phyloP scores from a whole-genome alignment of 2,329 filamentous ascomycete species.

The Fusarium caatingaense region DNA sequence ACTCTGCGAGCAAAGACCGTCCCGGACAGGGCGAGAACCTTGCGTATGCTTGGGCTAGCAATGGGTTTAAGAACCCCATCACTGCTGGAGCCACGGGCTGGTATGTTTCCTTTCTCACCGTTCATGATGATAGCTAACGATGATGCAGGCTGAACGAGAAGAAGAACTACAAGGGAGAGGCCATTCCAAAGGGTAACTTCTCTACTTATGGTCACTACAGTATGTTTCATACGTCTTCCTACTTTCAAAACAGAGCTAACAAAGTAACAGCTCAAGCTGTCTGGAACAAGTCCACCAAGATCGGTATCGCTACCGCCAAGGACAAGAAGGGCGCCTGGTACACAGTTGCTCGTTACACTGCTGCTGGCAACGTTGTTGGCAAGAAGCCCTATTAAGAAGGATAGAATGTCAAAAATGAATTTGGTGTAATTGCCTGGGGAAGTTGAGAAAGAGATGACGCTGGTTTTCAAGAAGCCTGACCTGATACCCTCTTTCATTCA shows the following conservation, averaged over 20 bases:
- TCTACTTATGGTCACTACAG: constrained; percentile 47
- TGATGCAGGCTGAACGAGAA: constrained; percentile 29
- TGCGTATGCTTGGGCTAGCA: constrained; percentile 33
- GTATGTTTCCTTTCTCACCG: not conserved
- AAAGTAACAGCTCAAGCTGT: constrained; percentile 43
- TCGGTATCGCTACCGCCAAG: constrained; percentile 48
- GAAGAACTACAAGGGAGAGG: constrained; percentile 34
- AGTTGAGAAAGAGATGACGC: not conserved
- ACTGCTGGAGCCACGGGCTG: constrained; percentile 30
- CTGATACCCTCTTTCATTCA: constrained; percentile 27
- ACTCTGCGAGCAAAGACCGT: constrained; percentile 17
- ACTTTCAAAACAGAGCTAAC: not conserved
- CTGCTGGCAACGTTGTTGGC: constrained; percentile 49
- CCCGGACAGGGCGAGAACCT: constrained; percentile 41
- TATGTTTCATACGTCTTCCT: not conserved
- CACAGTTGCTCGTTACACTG: constrained; percentile 51
- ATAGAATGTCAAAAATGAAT: fast-evolving
- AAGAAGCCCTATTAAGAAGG: constrained; percentile 44
- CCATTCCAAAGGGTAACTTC: constrained; percentile 41
- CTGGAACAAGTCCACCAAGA: constrained; percentile 49
- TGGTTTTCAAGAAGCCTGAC: not conserved
- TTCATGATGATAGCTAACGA: fast-evolving
- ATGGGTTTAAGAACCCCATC: constrained; percentile 21
- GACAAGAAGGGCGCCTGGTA: constrained; percentile 47
- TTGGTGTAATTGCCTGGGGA: not conserved